Base-by-base conservation (phyloP, 129 eudicot genomes). In the Mikania micrantha region DNA sequence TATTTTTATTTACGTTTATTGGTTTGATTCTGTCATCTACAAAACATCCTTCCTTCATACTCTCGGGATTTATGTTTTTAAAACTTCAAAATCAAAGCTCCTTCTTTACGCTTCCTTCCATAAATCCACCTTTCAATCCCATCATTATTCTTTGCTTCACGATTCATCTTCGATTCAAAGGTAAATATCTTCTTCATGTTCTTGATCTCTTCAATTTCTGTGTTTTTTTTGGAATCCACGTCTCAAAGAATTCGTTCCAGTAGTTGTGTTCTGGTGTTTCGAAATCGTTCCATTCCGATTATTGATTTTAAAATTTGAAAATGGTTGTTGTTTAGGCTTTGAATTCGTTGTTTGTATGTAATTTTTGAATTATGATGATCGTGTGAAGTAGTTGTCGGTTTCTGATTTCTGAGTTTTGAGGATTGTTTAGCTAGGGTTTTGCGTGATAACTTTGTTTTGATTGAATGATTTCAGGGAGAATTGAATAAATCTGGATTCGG, bases 1-100 rank as follows among this genome's bases (percentile, higher is more conserved):
- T 32, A 32, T 32, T 32, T 1, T 32, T 32, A 32, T 3, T 7
- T 21, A 53, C n/a, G 11, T 13, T 40, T 19, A 39, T 44, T 45
- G 9, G 17, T 59, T 71, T 44, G 44, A 71, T 71, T 42, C 76
- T 71, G 60, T 71, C 63, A 57, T 67, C 60, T 59, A 69, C 64
- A 67, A 74, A 67, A 75, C 80, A 75, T 75, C 80, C 80, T 75
- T 75, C 38, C 48, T 75, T 19, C 64, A 59, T 68, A 75, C 79
- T 68, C 75, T 47, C 54, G 80, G 80, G 80, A 75, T 75, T 68
- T 75, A 75, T 75, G 80, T 75, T 50, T 67, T 75, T 59, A 25
- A 22, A 59, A 31, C 47, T 48, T 21, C 29, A 56, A 56, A 74
- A 74, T 24, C 35, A 49, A 52, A 67, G 20, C 80, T 40, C 75